Base-by-base conservation (phyloP, 2,329 filamentous ascomycete genomes). In the Pseudomassariella vexata region DNA sequence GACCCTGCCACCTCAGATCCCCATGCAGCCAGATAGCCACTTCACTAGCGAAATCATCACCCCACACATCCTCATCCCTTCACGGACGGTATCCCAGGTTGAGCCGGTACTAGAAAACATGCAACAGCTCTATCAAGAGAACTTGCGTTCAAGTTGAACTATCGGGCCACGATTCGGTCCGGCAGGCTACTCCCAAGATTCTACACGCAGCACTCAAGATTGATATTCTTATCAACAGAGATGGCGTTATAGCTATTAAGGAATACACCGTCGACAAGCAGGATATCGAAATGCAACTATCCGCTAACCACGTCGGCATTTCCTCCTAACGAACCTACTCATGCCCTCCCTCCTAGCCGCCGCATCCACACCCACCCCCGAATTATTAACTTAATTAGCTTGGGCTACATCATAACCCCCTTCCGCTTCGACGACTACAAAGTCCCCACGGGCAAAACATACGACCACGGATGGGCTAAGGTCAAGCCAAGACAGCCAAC, bases 231-330 rank as follows among this genome's bases (percentile, higher is more conserved):
- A 37, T 49, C 18, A 45, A 51, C 29, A 46, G 39, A 8, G 46
- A 44, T 9, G 46, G 44, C 9, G 35, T 35, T 10, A 49, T 50
- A 44, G 45, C 39, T 3, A 30, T 45, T n/a, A 42, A 45, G 27
- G 34, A 47, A 22, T 49, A 46, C 26, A 44, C 37, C 4, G 27
- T 44, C 5, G 47, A 50, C 22, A 49, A 47, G 27, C 41, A 49
- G 22, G 42, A 44, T 2, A 48, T 60, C 15, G 60, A 65, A 32
- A 43, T 47, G 5, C 55, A 68, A 34, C 57, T 67, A 3, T 66
- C 60, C 6, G 58, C 60, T n/a, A 73, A 73, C 44, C 61, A 72
- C 37, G 39, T 73, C 9, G 63, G 65, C 63, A 70, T 19, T 70
- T 70, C 41, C 45, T 67, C 9, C 50, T 71, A 17, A 64, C 66